phyloP scores from a whole-genome alignment of 495 filamentous ascomycete genomes.

The Venustampulla echinocandica region DNA sequence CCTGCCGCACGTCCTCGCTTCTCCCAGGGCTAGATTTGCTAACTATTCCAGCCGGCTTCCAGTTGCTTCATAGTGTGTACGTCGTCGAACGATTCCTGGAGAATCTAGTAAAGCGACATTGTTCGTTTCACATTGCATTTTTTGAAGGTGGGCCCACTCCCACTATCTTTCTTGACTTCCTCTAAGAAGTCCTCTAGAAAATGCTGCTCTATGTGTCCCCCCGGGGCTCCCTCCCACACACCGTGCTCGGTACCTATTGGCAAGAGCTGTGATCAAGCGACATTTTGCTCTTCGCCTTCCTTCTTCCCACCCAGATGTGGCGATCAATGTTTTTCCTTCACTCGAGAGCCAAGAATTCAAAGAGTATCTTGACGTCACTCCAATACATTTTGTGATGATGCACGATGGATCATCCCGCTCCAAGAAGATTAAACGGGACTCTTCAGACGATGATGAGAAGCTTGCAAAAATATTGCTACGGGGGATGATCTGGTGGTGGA shows the following conservation, averaged over 20 bases:
- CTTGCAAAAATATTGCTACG: slow-evolving; percentile 30
- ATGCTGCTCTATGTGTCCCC: slow-evolving; percentile 39
- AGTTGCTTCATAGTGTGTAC: slow-evolving; percentile 62
- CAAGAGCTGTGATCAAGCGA: slow-evolving; percentile 50
- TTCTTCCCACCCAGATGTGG: slow-evolving; percentile 9
- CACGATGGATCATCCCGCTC: slow-evolving; percentile 44
- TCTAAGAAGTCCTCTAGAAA: slow-evolving; percentile 19
- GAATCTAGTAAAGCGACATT: slow-evolving; percentile 50
- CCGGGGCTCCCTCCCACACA: slow-evolving; percentile 10
- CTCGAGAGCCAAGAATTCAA: slow-evolving; percentile 38
- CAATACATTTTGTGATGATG: slow-evolving; percentile 60
- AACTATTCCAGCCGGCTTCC: slow-evolving; percentile 45
- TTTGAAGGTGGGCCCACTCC: slow-evolving; percentile 39
- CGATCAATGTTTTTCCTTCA: slow-evolving; percentile 38
- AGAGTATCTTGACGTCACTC: slow-evolving; percentile 40
- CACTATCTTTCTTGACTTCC: not conserved
- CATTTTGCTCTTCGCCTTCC: slow-evolving; percentile 40
- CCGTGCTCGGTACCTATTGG: slow-evolving; percentile 46
- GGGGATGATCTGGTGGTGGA: slow-evolving; percentile 40
- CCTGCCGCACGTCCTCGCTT: no score
- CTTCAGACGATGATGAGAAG: slow-evolving; percentile 4
- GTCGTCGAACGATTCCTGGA: slow-evolving; percentile 55
- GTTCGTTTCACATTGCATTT: slow-evolving; percentile 61
- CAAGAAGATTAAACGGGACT: not conserved
- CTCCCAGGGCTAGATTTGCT: no score